These are phyloP conservation scores for Phalaenopsis equestris DNA, from an alignment of 106 monocot genomes.

Conservation along the genomic window DNA sequence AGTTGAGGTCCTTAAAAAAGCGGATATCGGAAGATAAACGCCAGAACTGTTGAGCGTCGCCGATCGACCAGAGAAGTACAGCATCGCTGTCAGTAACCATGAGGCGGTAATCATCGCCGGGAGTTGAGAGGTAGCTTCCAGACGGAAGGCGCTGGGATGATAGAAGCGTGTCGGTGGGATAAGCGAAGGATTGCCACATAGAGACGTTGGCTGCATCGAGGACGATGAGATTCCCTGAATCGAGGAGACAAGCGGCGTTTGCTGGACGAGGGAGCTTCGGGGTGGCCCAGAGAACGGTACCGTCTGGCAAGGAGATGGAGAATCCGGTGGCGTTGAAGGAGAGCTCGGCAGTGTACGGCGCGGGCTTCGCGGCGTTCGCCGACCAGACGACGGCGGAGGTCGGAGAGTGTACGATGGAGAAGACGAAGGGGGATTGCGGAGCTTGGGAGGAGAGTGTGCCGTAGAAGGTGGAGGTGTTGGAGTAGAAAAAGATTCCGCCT, in stretches of 20 bases:
- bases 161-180: slow-evolving; percentile 66
- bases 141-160: slow-evolving; percentile 42
- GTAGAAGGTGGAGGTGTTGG: slow-evolving; percentile 29
- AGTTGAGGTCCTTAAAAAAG: slow-evolving; percentile 26
- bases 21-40: slow-evolving; percentile 38
- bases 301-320: slow-evolving; percentile 25
- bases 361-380: slow-evolving; percentile 37
- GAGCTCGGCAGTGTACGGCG: slow-evolving; percentile 26
- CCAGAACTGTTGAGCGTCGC: slow-evolving; percentile 51
- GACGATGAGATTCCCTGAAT: slow-evolving; percentile 72
- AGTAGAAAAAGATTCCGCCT: slow-evolving; percentile 45
- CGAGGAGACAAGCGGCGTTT: slow-evolving; percentile 42
- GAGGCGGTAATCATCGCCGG: slow-evolving; percentile 37
- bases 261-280: slow-evolving; percentile 27
- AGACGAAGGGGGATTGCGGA: slow-evolving; percentile 11
- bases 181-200: slow-evolving; percentile 82
- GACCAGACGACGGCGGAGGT: slow-evolving; percentile 59
- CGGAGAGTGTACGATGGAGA: slow-evolving; percentile 33
- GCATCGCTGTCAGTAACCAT: slow-evolving; percentile 33
- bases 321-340: slow-evolving; percentile 43
- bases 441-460: slow-evolving; percentile 22
- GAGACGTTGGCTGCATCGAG: slow-evolving; percentile 42
- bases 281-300: slow-evolving; percentile 49
- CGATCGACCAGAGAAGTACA: slow-evolving; percentile 30
- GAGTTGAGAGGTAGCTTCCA: slow-evolving; percentile 32